Conservation (phyloP, 2,329 filamentous ascomycete species). For the Rhexocercosporidium sp. region DNA sequence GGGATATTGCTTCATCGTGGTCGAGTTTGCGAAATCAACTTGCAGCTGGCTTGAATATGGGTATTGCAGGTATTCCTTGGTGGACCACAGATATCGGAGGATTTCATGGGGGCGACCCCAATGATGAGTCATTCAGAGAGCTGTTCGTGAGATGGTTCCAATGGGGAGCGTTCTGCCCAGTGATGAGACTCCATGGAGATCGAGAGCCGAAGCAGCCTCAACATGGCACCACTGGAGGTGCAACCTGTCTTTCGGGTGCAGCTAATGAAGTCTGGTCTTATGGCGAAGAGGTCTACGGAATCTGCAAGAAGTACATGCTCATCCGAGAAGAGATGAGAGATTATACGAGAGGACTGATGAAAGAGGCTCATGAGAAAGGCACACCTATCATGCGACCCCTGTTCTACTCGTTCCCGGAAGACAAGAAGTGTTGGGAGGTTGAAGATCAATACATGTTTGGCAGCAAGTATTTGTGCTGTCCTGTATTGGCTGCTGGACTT, state of each 20-base stretch:
- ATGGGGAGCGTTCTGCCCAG: constrained; percentile 70
- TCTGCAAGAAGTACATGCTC: constrained; percentile 63
- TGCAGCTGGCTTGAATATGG: constrained; percentile 69
- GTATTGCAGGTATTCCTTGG: constrained; percentile 67
- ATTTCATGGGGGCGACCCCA: constrained; percentile 68
- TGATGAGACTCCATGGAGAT: constrained; percentile 71
- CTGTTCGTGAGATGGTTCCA: constrained; percentile 73
- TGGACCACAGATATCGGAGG: constrained; percentile 76
- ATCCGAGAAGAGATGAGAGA: constrained; percentile 62
- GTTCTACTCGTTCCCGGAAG: constrained; percentile 68
- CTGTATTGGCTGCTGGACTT: constrained; percentile 57
- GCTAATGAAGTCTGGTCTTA: constrained; percentile 71
- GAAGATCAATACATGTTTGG: constrained; percentile 70
- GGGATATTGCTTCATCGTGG: constrained; percentile 71
- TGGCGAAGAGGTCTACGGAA: constrained; percentile 62
- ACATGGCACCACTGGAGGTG: constrained; percentile 31
- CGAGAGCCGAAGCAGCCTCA: constrained; percentile 61
- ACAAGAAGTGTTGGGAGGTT: constrained; percentile 58
- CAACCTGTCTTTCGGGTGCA: constrained; percentile 48
- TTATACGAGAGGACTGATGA: constrained; percentile 64
- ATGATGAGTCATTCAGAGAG: constrained; percentile 61
- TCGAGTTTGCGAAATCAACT: constrained; percentile 62
- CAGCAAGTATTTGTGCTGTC: constrained; percentile 60
- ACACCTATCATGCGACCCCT: constrained; percentile 65
- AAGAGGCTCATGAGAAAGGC: constrained; percentile 62